Base-by-base conservation (phyloP, 2,329 filamentous ascomycete genomes). In the Botrytis fabae region DNA sequence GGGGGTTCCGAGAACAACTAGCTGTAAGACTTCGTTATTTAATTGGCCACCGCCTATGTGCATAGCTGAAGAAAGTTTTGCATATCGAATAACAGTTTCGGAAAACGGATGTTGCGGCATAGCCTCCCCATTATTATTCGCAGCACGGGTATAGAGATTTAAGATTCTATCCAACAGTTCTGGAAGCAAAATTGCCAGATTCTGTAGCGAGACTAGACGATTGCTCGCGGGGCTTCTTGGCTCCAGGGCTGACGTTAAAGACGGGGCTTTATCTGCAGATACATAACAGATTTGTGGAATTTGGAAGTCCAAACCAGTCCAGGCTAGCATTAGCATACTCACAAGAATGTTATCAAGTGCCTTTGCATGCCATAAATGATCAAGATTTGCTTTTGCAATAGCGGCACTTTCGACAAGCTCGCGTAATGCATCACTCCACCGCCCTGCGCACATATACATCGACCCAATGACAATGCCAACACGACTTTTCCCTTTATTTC, bases 311-410 rank as follows among this genome's bases (percentile, higher is more conserved):
- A 95, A 86, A 6, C 91, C 92, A 51, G 91, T 89, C 93, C 94
- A 97, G 44, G 91, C 92, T 75, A 97, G 89, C 78, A 98, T 88
- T 59, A 98, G 80, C 77, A 98, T 86, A 79, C 92, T 94, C 40
- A 97, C 86, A 64, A 96, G 84, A 74, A 97, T 93, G 42, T 95
- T 90, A 80, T 99, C 97, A 32, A 99, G 85, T 1, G 94, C 95
- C 82, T 98, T 98, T 28, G 93, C 96, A 83, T 98, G 94, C 95
- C 96, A 99, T n/a, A 98, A 82, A 82, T 97, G 93, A 82, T 99
- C 96, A 78, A 94, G 95, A 73, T 93, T 88, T 54, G 90, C 90
- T 78, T 93, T 92, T 25, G 94, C 92, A 77, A 91, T 89, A 16
- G 88, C 88, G 2, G 93, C 94, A 71, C 92, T 93, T 74, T 98